Evolutionary conservation across 768 basidiomycete genomes (phyloP).

Genomic region (Vararia minispora): DNA sequence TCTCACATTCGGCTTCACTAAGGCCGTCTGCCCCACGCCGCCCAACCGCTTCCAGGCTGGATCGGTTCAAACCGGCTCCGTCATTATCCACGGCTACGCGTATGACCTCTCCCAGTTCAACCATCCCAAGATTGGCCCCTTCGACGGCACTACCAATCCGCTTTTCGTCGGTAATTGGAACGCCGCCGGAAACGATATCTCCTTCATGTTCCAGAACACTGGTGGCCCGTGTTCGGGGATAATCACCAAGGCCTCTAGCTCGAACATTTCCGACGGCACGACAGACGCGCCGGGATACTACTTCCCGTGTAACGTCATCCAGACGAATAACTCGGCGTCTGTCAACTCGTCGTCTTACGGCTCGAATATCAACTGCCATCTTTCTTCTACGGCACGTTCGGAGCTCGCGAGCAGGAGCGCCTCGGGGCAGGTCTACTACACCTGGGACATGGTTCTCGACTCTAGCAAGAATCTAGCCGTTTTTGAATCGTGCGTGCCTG

Average conservation of each 20-base stretch:
- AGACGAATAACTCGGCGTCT: constrained; percentile 51
- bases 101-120: constrained; percentile 85
- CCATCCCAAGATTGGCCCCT: constrained; percentile 65
- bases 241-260: constrained; percentile 61
- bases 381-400: constrained; percentile 37
- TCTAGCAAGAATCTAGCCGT: constrained; percentile 77
- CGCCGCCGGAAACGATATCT: constrained; percentile 80
- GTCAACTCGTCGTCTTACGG: constrained; percentile 67
- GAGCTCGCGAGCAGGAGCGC: constrained; percentile 38
- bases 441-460: constrained; percentile 77
- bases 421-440: constrained; percentile 86
- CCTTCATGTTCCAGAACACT: constrained; percentile 90
- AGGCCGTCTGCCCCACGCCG: constrained; percentile 84
- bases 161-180: constrained; percentile 67
- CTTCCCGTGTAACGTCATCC: constrained; percentile 91
- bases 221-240: constrained; percentile 73
- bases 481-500: constrained; percentile 69
- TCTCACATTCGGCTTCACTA: constrained; percentile 97
- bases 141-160: constrained; percentile 79
- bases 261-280: constrained; percentile 57
- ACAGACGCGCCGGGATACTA: constrained; percentile 77
- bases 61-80: constrained; percentile 60
- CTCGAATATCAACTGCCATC: constrained; percentile 61
- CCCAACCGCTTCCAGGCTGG: constrained; percentile 77
- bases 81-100: constrained; percentile 90